Percentiles rank a stretch among this genome's conserved stretches.
Evolutionary conservation across 345 rosid genomes (phyloP).

Genomic region (Pugionium cornutum): DNA sequence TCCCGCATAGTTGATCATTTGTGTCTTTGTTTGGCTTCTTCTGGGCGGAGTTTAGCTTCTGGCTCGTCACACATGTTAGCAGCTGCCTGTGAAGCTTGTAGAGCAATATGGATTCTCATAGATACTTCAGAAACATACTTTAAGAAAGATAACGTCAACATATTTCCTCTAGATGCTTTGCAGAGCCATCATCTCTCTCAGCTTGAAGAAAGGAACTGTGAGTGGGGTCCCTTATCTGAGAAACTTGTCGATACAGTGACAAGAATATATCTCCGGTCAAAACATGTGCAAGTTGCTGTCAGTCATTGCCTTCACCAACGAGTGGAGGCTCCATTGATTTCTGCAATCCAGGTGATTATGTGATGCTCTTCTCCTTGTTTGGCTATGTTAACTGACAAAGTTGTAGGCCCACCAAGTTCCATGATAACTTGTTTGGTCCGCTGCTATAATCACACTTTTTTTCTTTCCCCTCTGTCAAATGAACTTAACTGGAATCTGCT

Average conservation of each 20-base stretch:
- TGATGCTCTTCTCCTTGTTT: conserved; percentile 12
- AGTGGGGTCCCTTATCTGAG: conserved; percentile 59
- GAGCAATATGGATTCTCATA: conserved; percentile 73
- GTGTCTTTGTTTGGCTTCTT: conserved; percentile 75
- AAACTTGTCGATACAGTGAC: conserved; percentile 69
- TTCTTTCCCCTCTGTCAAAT: conserved; percentile 1
- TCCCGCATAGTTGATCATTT: conserved; percentile 75
- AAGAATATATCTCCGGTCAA: conserved; percentile 72
- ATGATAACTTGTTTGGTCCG: conserved; percentile 1
- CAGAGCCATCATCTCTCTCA: conserved; percentile 51
- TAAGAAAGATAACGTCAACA: conserved; percentile 47
- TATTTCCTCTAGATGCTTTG: conserved; percentile 72
- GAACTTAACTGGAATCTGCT: conserved; percentile 26
- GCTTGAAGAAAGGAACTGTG: conserved; percentile 62
- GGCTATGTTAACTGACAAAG: conserved; percentile 14
- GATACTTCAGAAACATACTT: conserved; percentile 63
- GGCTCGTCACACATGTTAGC: conserved; percentile 76
- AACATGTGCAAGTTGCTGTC: conserved; percentile 76
- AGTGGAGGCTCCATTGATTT: conserved; percentile 59
- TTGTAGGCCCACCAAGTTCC: conserved; percentile 13
- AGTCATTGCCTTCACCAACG: conserved; percentile 81
- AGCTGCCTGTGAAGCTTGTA: conserved; percentile 83
- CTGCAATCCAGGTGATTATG: conserved; percentile 67
- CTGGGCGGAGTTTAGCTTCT: conserved; percentile 73
- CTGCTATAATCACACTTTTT: not conserved